Percentiles rank a stretch among this genome's conserved stretches.
phyloP scores from a whole-genome alignment of 2,329 filamentous ascomycete genomes.

The Ascochyta pisi region DNA sequence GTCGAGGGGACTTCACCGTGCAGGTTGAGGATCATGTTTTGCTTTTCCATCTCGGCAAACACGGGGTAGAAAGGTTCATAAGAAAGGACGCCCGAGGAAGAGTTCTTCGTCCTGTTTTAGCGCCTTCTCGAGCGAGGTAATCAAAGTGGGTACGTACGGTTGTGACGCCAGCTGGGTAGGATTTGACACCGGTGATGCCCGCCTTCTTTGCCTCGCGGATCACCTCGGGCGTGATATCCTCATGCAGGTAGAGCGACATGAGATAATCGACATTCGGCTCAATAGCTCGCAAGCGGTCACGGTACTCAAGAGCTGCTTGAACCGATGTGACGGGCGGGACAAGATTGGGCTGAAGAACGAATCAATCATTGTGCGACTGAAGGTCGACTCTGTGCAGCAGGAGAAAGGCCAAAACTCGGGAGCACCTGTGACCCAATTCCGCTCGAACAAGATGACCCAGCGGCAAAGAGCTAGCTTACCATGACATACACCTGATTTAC shows the following conservation, averaged over 20 bases:
- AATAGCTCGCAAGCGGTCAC: constrained; percentile 51
- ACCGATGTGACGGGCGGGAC: constrained; percentile 60
- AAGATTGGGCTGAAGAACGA: constrained; percentile 54
- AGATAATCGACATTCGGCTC: constrained; percentile 59
- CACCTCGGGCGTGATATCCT: constrained; percentile 56
- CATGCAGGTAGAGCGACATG: constrained; percentile 60
- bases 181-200: constrained; percentile 76
- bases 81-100: constrained; percentile 70
- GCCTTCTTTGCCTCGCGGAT: constrained; percentile 76
- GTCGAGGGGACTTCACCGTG: constrained; percentile 82
- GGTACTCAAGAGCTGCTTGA: constrained; percentile 55
- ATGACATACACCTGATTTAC: constrained; percentile 63
- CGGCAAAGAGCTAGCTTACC: constrained; percentile 45
- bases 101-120: constrained; percentile 54
- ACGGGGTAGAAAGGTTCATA: constrained; percentile 77
- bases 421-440: too few species aligned
- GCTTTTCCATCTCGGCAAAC: constrained; percentile 87
- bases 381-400: too few species aligned
- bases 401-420: too few species aligned
- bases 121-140: background rate
- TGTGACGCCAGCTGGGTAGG: constrained; percentile 63
- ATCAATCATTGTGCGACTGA: constrained; percentile 1
- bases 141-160: constrained; percentile 29
- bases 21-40: constrained; percentile 86
- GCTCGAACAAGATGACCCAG: background rate